Conservation (phyloP, 2,329 filamentous ascomycete species). For the Spiromastix sp. region DNA sequence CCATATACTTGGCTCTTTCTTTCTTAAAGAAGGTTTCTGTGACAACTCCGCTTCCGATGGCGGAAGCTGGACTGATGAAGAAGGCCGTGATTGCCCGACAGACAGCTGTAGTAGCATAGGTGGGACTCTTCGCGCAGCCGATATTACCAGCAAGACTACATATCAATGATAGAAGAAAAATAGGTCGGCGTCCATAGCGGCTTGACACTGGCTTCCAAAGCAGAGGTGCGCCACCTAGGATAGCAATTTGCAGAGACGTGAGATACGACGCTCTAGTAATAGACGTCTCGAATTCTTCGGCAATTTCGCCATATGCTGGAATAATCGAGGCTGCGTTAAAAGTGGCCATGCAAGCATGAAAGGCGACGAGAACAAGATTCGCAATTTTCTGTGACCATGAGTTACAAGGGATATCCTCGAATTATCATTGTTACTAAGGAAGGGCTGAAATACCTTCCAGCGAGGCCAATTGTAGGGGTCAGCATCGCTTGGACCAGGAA, state of each 20-base stretch:
- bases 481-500: constrained; percentile 39
- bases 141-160: constrained; percentile 42
- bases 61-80: constrained; percentile 45
- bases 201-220: constrained; percentile 49
- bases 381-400: constrained; percentile 34
- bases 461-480: constrained; percentile 48
- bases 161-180: constrained; percentile 43
- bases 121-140: constrained; percentile 41
- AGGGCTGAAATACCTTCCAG: constrained; percentile 32
- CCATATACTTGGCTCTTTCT: constrained; percentile 45
- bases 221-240: constrained; percentile 44
- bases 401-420: neutral
- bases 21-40: constrained; percentile 49
- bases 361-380: constrained; percentile 45
- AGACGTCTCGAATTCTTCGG: constrained; percentile 38
- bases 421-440: constrained; percentile 1
- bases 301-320: constrained; percentile 44
- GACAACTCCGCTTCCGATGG: constrained; percentile 48
- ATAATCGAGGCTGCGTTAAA: constrained; percentile 47
- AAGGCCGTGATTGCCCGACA: constrained; percentile 45
- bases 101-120: constrained; percentile 40
- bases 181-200: constrained; percentile 43
- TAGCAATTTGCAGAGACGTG: constrained; percentile 45
- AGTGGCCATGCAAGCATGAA: constrained; percentile 48
- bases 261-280: constrained; percentile 44